Evolutionary conservation across 306 rosid genomes (phyloP), one percentile per base, ranked within the genome.

Genomic region (Begonia masoniana): DNA sequence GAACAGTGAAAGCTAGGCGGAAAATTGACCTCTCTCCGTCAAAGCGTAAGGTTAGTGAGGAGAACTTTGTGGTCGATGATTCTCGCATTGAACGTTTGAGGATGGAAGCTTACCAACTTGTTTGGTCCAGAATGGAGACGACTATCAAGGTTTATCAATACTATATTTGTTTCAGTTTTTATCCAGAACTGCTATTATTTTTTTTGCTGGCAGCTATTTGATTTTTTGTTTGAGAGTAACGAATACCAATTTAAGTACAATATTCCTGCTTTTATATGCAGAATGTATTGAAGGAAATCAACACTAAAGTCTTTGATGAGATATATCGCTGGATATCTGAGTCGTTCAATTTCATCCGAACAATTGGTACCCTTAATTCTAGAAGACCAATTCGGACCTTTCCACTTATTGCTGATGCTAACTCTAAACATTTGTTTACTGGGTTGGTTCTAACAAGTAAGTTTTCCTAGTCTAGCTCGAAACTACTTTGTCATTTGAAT

Each of bases 401-500:
- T 72, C 94, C 96, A 48, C 15, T 75, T 71, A 68, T 83, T 43
- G 69, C 61, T 43, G 66, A 52, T 61, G 58, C 74, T 50, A 70
- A 68, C 59, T 72, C 61, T 47, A 64, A 76, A 51, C 63, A 63
- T 61, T 67, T 91, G 74, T 77, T 78, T 65, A 73, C 81, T 56
- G 94, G 86, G 15, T 59, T 91, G 59, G 79, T 91, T 63, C 71
- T 67, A 15, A 81, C 83, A 48, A 68, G 97, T 85, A 91, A 73
- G 97, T 60, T 60, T 53, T 45, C 15, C 49, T 12, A 31, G 7
- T 5, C 8, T 31, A 31, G 39, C 39, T 31, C 8, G 8, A 31
- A 31, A 31, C 39, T 31, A 31, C 9, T 31, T 7, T 45, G 1
- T 45, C 13, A 45, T 45, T 45, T n/a, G 6, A 45, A 45, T 45